Evolutionary conservation across 768 basidiomycete genomes (phyloP).

Genomic region (Mrakia frigida): DNA sequence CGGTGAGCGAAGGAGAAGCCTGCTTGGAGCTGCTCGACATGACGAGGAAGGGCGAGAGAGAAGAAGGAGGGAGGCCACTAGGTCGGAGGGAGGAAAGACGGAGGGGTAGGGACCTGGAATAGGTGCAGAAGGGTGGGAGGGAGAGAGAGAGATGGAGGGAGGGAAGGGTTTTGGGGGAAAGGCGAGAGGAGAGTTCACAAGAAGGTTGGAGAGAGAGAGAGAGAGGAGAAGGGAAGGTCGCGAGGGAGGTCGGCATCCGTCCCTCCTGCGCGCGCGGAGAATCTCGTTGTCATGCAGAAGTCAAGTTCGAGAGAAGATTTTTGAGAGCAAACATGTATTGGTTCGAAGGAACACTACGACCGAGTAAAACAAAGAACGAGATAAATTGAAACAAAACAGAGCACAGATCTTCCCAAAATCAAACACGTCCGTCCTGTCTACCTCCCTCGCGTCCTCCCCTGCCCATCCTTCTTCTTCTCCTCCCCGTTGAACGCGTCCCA

Average conservation of each 20-base stretch:
- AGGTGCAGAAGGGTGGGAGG: too few species aligned
- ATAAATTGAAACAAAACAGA: too few species aligned
- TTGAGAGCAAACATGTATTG: too few species aligned
- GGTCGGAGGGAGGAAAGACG: neutral
- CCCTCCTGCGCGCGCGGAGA: too few species aligned
- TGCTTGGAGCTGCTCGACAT: constrained; percentile 3
- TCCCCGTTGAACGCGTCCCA: neutral
- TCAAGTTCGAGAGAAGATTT: too few species aligned
- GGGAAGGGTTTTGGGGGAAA: neutral
- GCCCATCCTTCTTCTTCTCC: neutral
- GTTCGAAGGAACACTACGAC: too few species aligned
- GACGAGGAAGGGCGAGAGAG: neutral
- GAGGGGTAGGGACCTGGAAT: neutral
- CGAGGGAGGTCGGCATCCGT: too few species aligned
- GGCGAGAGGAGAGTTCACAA: neutral
- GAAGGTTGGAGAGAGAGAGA: neutral
- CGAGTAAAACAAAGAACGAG: too few species aligned
- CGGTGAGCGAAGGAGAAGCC: neutral
- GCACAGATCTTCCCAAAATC: too few species aligned
- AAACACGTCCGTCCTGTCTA: neutral
- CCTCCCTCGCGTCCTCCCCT: neutral
- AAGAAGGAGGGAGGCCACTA: neutral
- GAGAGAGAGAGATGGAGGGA: neutral
- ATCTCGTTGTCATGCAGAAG: neutral
- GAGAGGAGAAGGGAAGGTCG: neutral